These are phyloP conservation scores for Exophiala sp. DNA, from an alignment of 2,329 filamentous ascomycete species.

Conservation along the genomic window DNA sequence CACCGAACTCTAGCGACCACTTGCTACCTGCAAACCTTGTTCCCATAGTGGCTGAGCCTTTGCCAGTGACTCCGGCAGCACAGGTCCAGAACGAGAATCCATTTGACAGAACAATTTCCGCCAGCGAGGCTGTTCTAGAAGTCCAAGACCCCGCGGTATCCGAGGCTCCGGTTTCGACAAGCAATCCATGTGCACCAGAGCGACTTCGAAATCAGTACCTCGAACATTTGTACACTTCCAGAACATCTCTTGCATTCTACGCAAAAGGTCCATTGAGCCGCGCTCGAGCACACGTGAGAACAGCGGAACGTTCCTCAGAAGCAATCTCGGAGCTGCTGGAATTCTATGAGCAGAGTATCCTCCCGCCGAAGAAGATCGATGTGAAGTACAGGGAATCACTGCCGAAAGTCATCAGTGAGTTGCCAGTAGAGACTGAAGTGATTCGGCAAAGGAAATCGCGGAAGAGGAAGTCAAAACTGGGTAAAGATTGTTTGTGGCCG, in stretches of 20 bases:
- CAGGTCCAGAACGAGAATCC: neutral
- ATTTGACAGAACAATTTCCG: conserved; percentile 6
- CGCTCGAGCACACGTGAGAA: conserved; percentile 40
- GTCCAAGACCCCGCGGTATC: neutral
- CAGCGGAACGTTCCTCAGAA: conserved; percentile 26
- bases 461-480: conserved; percentile 40
- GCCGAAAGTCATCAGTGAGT: conserved; percentile 38
- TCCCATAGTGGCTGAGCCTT: neutral
- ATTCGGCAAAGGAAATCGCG: conserved; percentile 27
- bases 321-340: conserved; percentile 33
- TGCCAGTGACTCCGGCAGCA: conserved; percentile 2
- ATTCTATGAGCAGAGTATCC: conserved; percentile 42
- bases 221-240: conserved; percentile 27
- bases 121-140: neutral
- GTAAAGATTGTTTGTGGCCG: conserved; percentile 47
- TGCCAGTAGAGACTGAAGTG: conserved; percentile 32
- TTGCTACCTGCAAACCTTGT: neutral
- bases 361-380: conserved; percentile 47
- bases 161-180: neutral
- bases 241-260: conserved; percentile 51
- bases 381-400: conserved; percentile 46
- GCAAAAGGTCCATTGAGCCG: conserved; percentile 49
- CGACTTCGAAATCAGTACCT: conserved; percentile 26
- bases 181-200: conserved; percentile 11
- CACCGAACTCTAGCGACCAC: neutral